phyloP scores from a whole-genome alignment of 2,329 filamentous ascomycete species.

The Aspergillus pseudonomiae region DNA sequence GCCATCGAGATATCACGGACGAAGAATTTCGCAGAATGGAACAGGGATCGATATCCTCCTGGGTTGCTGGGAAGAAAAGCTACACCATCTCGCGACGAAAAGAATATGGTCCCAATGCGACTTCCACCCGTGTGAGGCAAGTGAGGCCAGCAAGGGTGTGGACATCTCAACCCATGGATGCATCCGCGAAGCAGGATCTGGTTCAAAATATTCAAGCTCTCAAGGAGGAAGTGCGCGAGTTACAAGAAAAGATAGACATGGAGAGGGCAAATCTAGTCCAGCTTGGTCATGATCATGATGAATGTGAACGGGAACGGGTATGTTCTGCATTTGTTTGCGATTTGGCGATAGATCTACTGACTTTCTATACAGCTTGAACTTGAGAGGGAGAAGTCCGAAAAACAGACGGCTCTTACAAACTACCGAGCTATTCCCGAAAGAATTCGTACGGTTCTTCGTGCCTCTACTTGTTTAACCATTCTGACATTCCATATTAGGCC shows the following conservation, averaged over 20 bases:
- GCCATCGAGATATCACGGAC: constrained; percentile 64
- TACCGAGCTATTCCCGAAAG: constrained; percentile 71
- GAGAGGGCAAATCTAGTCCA: constrained; percentile 32
- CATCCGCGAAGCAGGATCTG: constrained; percentile 59
- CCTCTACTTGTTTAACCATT: neutral
- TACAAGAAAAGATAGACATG: constrained; percentile 30
- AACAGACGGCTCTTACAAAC: constrained; percentile 67
- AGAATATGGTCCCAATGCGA: constrained; percentile 78
- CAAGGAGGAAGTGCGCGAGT: constrained; percentile 44
- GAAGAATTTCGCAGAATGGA: constrained; percentile 70
- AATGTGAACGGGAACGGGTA: constrained; percentile 48
- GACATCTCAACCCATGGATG: constrained; percentile 76
- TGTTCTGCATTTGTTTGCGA: constrained; percentile 11
- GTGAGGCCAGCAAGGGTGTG: constrained; percentile 69
- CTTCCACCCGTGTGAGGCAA: constrained; percentile 67
- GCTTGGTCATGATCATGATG: constrained; percentile 25
- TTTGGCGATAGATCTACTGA: constrained; percentile 12
- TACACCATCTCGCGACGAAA: constrained; percentile 70
- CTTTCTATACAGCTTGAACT: constrained; percentile 29
- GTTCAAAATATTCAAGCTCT: constrained; percentile 52
- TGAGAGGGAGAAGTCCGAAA: constrained; percentile 63
- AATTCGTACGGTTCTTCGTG: constrained; percentile 59
- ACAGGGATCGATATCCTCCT: constrained; percentile 62
- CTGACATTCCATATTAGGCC: constrained; percentile 42
- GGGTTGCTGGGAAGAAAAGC: constrained; percentile 67